Evolutionary conservation across 2,329 filamentous ascomycete genomes (phyloP), one percentile per base, ranked within the genome.

Genomic region (Fusarium nanum): DNA sequence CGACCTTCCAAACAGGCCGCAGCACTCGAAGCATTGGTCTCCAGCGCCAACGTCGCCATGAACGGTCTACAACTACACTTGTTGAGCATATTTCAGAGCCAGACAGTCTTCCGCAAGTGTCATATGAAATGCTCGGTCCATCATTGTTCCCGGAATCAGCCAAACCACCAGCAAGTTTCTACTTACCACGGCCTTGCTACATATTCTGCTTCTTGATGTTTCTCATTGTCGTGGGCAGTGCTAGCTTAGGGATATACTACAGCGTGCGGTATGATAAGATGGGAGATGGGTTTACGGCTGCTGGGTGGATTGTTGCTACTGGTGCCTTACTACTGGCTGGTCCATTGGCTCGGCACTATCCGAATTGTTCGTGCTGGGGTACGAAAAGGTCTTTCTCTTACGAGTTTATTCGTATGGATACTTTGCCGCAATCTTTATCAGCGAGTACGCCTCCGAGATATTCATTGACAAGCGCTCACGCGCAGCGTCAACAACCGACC

Each of bases 401-500:
- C 10, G 27, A 22, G n/a, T 28, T 48, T 16, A 8, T 16, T 2
- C 10, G 7, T 1, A 22, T 48, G 0, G 13, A 45, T 5, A n/a
- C 5, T 23, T 10, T 25, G 0, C 23, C 23, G 2, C 9, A 7
- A 0, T n/a, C 34, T 4, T 7, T 2, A 4, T 1, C 34, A n/a
- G 18, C 34, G 1, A 7, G 10, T 37, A 12, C 10, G 9, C 18
- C 2, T 37, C 34, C 10, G 11, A 34, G 16, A 6, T 10, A 34
- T 18, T 34, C 16, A 6, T 18, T 34, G 16, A 6, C 8, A 18
- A 6, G 16, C 32, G 32, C 16, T 18, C 5, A 3, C 5, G 16
- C 32, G n/a, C n/a, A n/a, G 9, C 0, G 16, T 18, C 5, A 34
- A 18, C 16, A 18, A 0, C 16, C 0, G 16, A 34, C 0, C 32